Evolutionary conservation across 1,139 yeast species (phyloP).

Genomic region (Lodderomyces parapsilosis): DNA sequence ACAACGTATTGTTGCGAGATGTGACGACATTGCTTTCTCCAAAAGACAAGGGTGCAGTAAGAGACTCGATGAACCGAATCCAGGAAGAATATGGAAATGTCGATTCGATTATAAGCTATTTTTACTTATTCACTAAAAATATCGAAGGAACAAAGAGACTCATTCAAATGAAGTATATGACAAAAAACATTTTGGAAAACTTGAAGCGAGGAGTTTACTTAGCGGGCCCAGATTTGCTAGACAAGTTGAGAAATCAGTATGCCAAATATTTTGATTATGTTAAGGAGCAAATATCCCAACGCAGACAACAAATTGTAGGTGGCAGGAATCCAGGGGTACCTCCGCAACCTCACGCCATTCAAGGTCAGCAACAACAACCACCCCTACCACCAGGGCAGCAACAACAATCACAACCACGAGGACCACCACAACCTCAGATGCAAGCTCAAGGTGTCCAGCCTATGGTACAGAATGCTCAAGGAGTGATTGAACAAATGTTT

Average conservation of each 20-base stretch:
- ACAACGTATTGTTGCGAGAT: constrained; percentile 66
- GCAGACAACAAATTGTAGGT: constrained; percentile 30
- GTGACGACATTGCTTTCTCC: constrained; percentile 58
- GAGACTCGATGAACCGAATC: constrained; percentile 55
- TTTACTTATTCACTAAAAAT: constrained; percentile 70
- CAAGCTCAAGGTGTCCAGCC: constrained; percentile 8
- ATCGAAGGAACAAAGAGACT: constrained; percentile 73
- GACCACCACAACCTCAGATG: constrained; percentile 13
- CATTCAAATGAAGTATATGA: constrained; percentile 76
- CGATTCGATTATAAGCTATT: constrained; percentile 75
- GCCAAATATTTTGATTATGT: constrained; percentile 75
- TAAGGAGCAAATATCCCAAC: constrained; percentile 42
- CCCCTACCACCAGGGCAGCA: too few species aligned
- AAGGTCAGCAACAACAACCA: constrained; percentile 13
- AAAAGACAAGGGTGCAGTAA: constrained; percentile 63
- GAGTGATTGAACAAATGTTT: constrained; percentile 21
- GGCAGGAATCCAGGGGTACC: not conserved
- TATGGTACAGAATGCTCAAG: constrained; percentile 6
- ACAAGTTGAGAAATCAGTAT: constrained; percentile 68
- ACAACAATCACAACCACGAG: constrained; percentile 11
- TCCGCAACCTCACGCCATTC: constrained; percentile 2
- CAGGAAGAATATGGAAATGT: constrained; percentile 67
- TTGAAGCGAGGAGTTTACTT: constrained; percentile 60
- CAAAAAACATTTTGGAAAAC: constrained; percentile 71
- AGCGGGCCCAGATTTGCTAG: constrained; percentile 68